Evolutionary conservation across 2,329 filamentous ascomycete genomes (phyloP), one percentile per base, ranked within the genome.

Genomic region (Chaetomium globosum): DNA sequence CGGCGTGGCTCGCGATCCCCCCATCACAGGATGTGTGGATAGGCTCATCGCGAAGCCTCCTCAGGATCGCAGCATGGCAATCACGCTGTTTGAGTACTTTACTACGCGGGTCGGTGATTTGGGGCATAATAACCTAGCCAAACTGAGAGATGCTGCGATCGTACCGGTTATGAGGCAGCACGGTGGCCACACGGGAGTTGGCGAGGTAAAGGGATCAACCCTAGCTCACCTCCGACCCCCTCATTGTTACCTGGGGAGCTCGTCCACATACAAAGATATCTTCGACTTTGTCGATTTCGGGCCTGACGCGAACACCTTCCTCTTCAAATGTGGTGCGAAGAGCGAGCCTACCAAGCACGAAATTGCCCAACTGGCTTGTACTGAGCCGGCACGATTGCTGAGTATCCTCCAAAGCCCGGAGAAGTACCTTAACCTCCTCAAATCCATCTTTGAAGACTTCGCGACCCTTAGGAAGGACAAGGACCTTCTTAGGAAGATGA

Each of bases 231-330:
- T 93, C 53, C 82, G 85, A 19, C 94, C 95, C 5, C 85, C 83
- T 54, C 82, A 87, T 49, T 93, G 90, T 68, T 99, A 97, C 75
- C 82, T 99, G 2, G 95, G 95, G 9, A 88, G 70, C 31, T 87
- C 84, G 6, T 75, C 79, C 2, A 83, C 82, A 8, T 99, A 96
- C 72, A 90, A 87, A 12, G 91, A 96, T 36, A 96, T 99, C 36
- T 97, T 99, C 70, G 93, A 98, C 74, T 99, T 97, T 77, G 93
- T 98, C 16, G 91, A 98, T 75, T 99, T 97, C 78, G 93, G 94
- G 0, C 80, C 83, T 39, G 88, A 94, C 74, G 94, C 92, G 2
- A 98, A 98, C 73, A 82, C 90, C 0, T 99, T 99, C 73, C 80
- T 99, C 21, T 86, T 93, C 71, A 91, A 91, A 68, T 92, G 93